phyloP scores from a whole-genome alignment of 352 stramenopile genomes.

The Globisporangium acanthophoron region DNA sequence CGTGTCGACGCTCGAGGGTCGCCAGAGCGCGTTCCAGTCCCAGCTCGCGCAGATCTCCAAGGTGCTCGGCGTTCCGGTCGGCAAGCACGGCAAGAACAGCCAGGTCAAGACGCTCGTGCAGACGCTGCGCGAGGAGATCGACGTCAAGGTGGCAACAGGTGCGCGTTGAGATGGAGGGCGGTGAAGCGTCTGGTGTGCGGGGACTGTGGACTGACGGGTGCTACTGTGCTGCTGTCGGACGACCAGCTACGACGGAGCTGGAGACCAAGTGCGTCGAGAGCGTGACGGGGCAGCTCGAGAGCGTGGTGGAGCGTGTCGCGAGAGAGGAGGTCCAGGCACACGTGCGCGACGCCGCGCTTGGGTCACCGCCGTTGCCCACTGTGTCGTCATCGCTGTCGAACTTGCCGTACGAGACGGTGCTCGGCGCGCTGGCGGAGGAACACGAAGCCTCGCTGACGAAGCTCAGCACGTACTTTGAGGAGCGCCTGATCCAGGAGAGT shows the following conservation, averaged over 20 bases:
- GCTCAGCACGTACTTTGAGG: constrained; percentile 62
- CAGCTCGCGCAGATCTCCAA: constrained; percentile 76
- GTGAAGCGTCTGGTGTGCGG: too few species aligned
- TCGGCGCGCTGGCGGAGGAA: constrained; percentile 55
- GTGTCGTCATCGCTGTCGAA: background rate
- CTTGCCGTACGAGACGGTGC: constrained; percentile 42
- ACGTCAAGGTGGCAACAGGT: constrained; percentile 48
- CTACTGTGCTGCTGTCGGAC: background rate
- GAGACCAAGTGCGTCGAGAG: constrained; percentile 21
- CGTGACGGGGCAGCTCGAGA: constrained; percentile 21
- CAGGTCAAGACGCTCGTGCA: constrained; percentile 70
- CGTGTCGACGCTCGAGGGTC: constrained; percentile 71
- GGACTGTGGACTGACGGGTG: background rate
- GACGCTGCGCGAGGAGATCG: constrained; percentile 65
- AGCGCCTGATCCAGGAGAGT: constrained; percentile 50
- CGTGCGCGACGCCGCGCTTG: constrained; percentile 1
- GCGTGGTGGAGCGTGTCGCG: constrained; percentile 9
- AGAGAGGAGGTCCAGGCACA: constrained; percentile 14
- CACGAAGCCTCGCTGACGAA: constrained; percentile 69
- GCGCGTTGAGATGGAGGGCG: background rate
- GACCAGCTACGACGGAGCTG: constrained; percentile 22
- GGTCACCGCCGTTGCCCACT: background rate
- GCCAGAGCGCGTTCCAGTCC: constrained; percentile 77
- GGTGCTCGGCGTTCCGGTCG: constrained; percentile 52
- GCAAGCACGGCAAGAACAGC: constrained; percentile 64